Conservation (phyloP, 2,329 filamentous ascomycete genomes). For the Penicillium sp. region DNA sequence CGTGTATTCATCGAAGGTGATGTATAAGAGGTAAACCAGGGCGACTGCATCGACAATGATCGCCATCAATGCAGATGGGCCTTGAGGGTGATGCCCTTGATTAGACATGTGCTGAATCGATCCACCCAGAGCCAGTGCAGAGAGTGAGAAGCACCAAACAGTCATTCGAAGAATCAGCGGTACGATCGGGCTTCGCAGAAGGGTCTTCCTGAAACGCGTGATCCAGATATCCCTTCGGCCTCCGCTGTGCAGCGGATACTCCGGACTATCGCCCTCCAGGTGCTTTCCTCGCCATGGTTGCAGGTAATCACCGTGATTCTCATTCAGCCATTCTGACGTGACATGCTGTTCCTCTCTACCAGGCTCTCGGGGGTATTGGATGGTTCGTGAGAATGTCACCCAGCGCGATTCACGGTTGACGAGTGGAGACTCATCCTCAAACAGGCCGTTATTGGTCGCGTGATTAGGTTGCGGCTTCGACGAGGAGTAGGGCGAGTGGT, state of each 20-base stretch:
- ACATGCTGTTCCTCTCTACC: constrained; percentile 42
- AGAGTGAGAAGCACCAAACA: constrained; percentile 77
- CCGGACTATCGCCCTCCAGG: constrained; percentile 50
- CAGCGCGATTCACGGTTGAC: constrained; percentile 45
- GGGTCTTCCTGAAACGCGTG: constrained; percentile 63
- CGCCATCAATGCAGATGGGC: constrained; percentile 79
- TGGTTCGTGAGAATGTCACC: constrained; percentile 45
- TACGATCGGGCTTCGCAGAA: constrained; percentile 79
- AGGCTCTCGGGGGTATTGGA: constrained; percentile 42
- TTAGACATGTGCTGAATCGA: constrained; percentile 67
- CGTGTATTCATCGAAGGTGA: constrained; percentile 95
- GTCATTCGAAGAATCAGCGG: constrained; percentile 79
- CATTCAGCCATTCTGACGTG: constrained; percentile 46
- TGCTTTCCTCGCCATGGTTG: constrained; percentile 53
- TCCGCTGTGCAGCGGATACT: constrained; percentile 50
- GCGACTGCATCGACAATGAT: constrained; percentile 86
- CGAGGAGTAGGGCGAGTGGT: constrained; percentile 40
- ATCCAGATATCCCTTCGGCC: constrained; percentile 52
- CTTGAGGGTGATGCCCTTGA: constrained; percentile 52
- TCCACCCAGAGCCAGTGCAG: constrained; percentile 74
- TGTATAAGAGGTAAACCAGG: constrained; percentile 85
- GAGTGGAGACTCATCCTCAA: constrained; percentile 7
- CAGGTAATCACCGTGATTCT: constrained; percentile 46
- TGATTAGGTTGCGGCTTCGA: constrained; percentile 22
- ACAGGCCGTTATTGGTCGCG: constrained; percentile 5